Conservation (phyloP, 2,329 filamentous ascomycete genomes). For the Fusarium cyanostomum region DNA sequence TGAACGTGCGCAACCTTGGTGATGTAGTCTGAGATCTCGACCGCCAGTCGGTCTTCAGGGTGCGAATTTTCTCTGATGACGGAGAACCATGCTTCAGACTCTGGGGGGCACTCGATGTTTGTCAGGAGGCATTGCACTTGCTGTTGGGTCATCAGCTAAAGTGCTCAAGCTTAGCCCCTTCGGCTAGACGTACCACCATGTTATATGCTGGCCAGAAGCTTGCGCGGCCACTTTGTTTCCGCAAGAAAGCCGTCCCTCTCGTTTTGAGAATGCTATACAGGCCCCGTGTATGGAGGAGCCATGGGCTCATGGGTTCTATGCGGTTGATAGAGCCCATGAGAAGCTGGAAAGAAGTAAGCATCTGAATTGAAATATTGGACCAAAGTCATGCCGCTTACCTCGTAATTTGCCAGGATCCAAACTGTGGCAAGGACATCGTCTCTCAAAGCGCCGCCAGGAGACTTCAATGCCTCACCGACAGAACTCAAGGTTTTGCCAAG, state of each 20-base stretch:
- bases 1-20: slow-evolving; percentile 42
- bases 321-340: slow-evolving; percentile 50
- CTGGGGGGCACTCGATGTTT: slow-evolving; percentile 48
- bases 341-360: slow-evolving; percentile 41
- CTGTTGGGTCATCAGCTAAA: slow-evolving; percentile 38
- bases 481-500: slow-evolving; percentile 51
- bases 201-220: slow-evolving; percentile 53
- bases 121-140: slow-evolving; percentile 51
- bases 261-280: slow-evolving; percentile 50
- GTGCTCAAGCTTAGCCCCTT: neutral
- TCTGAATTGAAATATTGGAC: neutral
- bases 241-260: slow-evolving; percentile 44
- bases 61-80: slow-evolving; percentile 40
- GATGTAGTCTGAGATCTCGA: slow-evolving; percentile 45
- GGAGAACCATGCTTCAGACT: slow-evolving; percentile 50
- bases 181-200: slow-evolving; percentile 48
- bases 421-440: slow-evolving; percentile 52
- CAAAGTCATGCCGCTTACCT: slow-evolving; percentile 39
- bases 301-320: slow-evolving; percentile 43
- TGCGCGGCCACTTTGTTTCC: slow-evolving; percentile 38
- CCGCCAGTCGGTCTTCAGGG: slow-evolving; percentile 41
- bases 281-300: slow-evolving; percentile 51
- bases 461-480: slow-evolving; percentile 50
- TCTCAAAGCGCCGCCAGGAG: slow-evolving; percentile 42
- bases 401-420: slow-evolving; percentile 54